Evolutionary conservation across 2,329 filamentous ascomycete genomes (phyloP).

Genomic region (Microascus cirrosus): DNA sequence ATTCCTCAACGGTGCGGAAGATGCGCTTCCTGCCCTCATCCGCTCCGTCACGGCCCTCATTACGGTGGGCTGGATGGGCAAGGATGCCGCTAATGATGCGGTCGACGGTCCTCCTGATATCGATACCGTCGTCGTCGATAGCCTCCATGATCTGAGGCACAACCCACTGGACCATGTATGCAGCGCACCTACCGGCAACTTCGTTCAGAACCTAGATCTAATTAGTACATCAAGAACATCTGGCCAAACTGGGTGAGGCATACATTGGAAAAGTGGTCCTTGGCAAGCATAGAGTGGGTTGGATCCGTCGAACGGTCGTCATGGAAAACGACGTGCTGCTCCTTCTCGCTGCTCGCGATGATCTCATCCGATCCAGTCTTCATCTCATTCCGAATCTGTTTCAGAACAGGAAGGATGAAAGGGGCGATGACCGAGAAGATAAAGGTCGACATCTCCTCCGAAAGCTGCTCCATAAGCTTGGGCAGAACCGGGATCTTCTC

Average conservation of each 20-base stretch:
- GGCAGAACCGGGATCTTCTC: conserved; percentile 79
- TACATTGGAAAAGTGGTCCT: conserved; percentile 87
- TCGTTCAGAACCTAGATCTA: conserved; percentile 61
- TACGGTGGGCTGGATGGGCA: conserved; percentile 75
- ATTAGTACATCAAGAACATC: neutral
- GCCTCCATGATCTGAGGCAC: conserved; percentile 82
- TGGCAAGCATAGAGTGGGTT: conserved; percentile 91
- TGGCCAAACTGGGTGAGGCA: conserved; percentile 12
- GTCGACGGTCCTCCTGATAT: conserved; percentile 59
- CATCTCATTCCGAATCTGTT: conserved; percentile 78
- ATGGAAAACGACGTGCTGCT: conserved; percentile 80
- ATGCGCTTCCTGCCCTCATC: conserved; percentile 63
- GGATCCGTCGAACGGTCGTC: conserved; percentile 69
- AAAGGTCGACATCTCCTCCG: conserved; percentile 80
- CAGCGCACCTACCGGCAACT: conserved; percentile 72
- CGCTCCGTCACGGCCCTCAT: conserved; percentile 58
- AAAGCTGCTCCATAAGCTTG: conserved; percentile 73
- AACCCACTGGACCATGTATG: conserved; percentile 69
- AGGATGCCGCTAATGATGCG: conserved; percentile 75
- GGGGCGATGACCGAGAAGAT: conserved; percentile 88
- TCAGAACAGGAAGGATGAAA: conserved; percentile 75
- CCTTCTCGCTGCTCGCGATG: conserved; percentile 70
- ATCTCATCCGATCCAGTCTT: conserved; percentile 78
- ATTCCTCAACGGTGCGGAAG: conserved; percentile 69
- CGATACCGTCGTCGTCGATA: conserved; percentile 67